phyloP scores from a whole-genome alignment of 2,329 filamentous ascomycete species.

The Microcyclospora tardicrescens region DNA sequence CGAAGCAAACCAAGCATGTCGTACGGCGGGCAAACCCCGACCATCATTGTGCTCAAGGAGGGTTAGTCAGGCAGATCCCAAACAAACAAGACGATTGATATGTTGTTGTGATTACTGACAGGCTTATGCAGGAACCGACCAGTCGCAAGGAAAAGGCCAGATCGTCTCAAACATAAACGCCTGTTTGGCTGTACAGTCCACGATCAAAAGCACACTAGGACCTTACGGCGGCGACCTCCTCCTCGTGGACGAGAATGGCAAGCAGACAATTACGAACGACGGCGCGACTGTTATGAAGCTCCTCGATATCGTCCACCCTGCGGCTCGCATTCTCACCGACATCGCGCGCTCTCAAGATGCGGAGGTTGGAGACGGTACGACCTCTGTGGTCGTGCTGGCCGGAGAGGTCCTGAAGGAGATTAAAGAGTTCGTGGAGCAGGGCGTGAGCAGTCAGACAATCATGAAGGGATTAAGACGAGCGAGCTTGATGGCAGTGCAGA shows the following conservation, averaged over 20 bases:
- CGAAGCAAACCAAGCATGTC: conserved; percentile 52
- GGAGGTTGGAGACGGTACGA: conserved; percentile 96
- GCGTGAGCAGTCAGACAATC: conserved; percentile 93
- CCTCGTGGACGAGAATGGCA: conserved; percentile 90
- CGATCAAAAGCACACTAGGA: conserved; percentile 88
- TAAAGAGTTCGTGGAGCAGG: conserved; percentile 90
- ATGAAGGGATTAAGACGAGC: conserved; percentile 90
- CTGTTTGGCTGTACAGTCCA: conserved; percentile 87
- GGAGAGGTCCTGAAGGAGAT: conserved; percentile 96
- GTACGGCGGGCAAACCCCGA: conserved; percentile 93
- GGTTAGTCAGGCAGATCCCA: conserved; percentile 44
- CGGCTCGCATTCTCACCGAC: conserved; percentile 91
- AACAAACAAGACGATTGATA: conserved; percentile 9
- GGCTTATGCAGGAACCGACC: conserved; percentile 63
- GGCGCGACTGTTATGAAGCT: conserved; percentile 99
- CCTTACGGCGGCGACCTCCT: conserved; percentile 94
- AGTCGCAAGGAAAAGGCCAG: conserved; percentile 93
- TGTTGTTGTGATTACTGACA: neutral
- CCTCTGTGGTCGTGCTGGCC: conserved; percentile 92
- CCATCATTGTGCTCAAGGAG: conserved; percentile 96
- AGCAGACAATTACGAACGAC: conserved; percentile 97
- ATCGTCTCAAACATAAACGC: conserved; percentile 98
- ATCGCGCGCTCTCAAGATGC: conserved; percentile 98
- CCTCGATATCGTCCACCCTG: conserved; percentile 95
- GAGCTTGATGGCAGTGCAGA: conserved; percentile 85